Base-by-base conservation (phyloP, 2,329 filamentous ascomycete genomes). In the Neospermospora avenae region DNA sequence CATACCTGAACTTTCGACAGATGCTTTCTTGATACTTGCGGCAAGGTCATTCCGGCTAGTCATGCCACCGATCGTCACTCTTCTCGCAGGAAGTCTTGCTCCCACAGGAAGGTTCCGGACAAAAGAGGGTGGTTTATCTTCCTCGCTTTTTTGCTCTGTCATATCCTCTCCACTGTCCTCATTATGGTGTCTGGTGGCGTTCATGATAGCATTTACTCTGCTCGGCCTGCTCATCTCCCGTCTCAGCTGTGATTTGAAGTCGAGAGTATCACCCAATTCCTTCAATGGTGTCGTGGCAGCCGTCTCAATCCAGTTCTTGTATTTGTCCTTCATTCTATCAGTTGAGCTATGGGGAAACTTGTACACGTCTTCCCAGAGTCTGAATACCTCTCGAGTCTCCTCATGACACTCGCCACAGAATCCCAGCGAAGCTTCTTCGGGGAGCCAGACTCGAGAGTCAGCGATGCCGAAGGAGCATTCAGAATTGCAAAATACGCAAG, bases 401-500 rank as follows among this genome's bases (percentile, higher is more conserved):
- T 44, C 18, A 5, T 61, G 55, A 42, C 67, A 69, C 5, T 58
- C 49, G 11, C 10, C 1, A 20, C 67, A 69, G 35, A 45, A 68
- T 10, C 57, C 60, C 11, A n/a, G 13, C 1, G 60, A 61, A 18
- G 60, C 61, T n/a, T 63, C 59, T 11, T 4, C 5, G 1, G 63
- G 63, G n/a, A 67, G 62, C 46, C 55, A 65, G 18, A 65, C 44
- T 2, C 37, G 14, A 4, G 60, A 44, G 16, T 67, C 58, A 11
- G 2, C 14, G n/a, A 68, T 22, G 18, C 67, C 65, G 16, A 53
- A 65, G 31, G 64, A 62, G 39, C 55, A 51, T 10, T 59, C 58
- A 31, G 51, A 63, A 14, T 51, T 22, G 35, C 67, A 68, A 55
- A 67, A 68, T 10, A 64, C 57, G 46, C 67, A 68, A 5, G 31